Conservation (phyloP, 2,329 filamentous ascomycete genomes). For the Xylaria sp. region DNA sequence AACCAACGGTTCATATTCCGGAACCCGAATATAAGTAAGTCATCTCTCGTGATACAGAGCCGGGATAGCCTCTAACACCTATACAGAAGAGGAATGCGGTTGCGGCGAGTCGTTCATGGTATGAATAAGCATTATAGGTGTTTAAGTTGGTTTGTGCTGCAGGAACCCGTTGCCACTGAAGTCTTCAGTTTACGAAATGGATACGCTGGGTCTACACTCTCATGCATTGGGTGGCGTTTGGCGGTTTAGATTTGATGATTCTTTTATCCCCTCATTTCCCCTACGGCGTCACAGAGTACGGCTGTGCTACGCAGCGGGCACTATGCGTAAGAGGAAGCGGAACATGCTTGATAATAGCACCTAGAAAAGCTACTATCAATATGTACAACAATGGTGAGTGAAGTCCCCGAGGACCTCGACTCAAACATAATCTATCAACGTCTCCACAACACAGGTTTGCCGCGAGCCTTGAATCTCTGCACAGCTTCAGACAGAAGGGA, state of each 20-base stretch:
- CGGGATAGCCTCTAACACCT: slow-evolving; percentile 45
- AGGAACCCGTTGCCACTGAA: too few species aligned
- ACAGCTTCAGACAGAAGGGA: neutral
- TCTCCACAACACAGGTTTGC: neutral
- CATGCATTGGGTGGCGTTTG: slow-evolving; percentile 45
- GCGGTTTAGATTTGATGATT: slow-evolving; percentile 28
- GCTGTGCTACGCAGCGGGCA: slow-evolving; percentile 3
- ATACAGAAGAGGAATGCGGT: slow-evolving; percentile 91
- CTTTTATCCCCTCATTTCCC: neutral
- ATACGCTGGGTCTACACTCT: slow-evolving; percentile 32
- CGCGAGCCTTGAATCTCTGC: neutral
- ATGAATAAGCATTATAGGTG: slow-evolving; percentile 45
- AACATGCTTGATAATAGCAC: slow-evolving; percentile 21
- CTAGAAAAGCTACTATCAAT: slow-evolving; percentile 16
- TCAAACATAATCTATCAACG: neutral
- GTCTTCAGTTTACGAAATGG: slow-evolving; percentile 22
- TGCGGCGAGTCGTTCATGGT: slow-evolving; percentile 98
- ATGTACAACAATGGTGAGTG: neutral
- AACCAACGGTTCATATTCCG: slow-evolving; percentile 92
- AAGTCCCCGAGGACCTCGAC: slow-evolving; percentile 4
- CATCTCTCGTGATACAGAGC: too few species aligned
- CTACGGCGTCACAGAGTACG: neutral
- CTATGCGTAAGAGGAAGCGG: neutral
- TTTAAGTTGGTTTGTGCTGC: too few species aligned
- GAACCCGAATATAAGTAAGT: slow-evolving; percentile 98